Percentiles rank a stretch among this genome's conserved stretches.
Conservation (phyloP, 352 stramenopile species). For the Globisporangium okanoganense region DNA sequence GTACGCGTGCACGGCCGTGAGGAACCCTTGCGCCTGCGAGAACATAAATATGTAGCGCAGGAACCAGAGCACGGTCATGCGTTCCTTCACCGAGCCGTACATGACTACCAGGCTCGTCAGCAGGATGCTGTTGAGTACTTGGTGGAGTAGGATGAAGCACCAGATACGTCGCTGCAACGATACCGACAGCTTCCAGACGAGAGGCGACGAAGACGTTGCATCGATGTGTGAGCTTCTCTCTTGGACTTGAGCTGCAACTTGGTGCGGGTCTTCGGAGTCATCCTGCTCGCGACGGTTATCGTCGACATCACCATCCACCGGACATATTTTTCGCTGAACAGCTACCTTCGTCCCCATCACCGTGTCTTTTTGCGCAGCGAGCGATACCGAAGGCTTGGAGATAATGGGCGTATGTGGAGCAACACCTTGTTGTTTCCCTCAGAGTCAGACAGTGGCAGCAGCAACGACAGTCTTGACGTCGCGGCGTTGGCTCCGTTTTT, state of each 20-base stretch:
- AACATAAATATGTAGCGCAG: slow-evolving; percentile 1
- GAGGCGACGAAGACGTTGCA: neutral
- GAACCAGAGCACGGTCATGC: neutral
- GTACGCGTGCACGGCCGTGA: neutral
- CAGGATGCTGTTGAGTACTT: neutral
- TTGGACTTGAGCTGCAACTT: neutral
- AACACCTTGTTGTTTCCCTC: neutral
- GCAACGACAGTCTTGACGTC: neutral
- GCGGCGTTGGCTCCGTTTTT: neutral
- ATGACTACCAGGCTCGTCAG: neutral
- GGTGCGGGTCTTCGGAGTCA: neutral
- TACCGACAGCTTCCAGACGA: neutral
- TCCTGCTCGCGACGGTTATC: neutral
- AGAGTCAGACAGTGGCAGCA: neutral
- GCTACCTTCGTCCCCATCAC: neutral
- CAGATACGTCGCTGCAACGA: neutral
- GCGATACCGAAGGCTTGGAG: neutral
- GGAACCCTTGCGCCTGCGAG: neutral
- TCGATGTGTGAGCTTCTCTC: neutral
- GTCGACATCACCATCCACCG: neutral
- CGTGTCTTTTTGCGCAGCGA: neutral
- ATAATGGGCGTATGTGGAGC: no score
- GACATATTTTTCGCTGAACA: neutral
- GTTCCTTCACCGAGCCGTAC: neutral
- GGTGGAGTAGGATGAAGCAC: neutral